Base-by-base conservation (phyloP, 1,284 basidiomycete genomes). In the Microstroma glucosiphilum region DNA sequence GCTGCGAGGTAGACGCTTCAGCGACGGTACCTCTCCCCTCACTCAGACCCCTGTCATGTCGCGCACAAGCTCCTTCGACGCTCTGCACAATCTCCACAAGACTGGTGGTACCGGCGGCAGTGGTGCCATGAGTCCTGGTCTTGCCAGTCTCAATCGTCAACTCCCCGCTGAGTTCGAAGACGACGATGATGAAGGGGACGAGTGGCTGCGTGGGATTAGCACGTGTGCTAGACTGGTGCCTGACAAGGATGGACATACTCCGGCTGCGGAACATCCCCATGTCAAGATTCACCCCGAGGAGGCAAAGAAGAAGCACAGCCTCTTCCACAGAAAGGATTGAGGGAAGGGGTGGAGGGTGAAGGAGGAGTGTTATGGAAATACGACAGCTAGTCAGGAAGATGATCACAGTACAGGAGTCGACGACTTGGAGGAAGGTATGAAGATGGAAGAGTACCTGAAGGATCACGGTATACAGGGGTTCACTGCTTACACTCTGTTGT, bases 1-100 rank as follows among this genome's bases (percentile, higher is more conserved):
- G 55, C 83, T 97, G 61, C 87, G 89, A 73, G 94, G 94, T 17
- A 76, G 81, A 9, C 57, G 70, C n/a, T 78, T 70, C 64, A 69
- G 68, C 58, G 75, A 72, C 41, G 60, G 57, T 2, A 76, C 75
- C 48, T 68, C 68, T 26, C 76, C 77, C 43, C 48, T 70, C 19
- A 71, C 60, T 12, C 65, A 66, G 53, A 79, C 72, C 41, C 73
- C 70, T 6, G 65, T 75, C 43, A 76, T 73, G 74, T 67, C 68
- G 58, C 56, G 74, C 21, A 59, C 68, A 49, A 73, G 66, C 61
- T 70, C 64, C 49, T 67, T 65, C 43, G 72, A 70, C 59, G 69
- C 62, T 60, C 65, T 70, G 21, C 37, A 54, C 41, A 46, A 25
- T n/a, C 13, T 54, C 3, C n/a, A 43, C 37, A n/a, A 60, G 51